Conservation (phyloP, 2,329 filamentous ascomycete species). For the Kalaharituber pfeilii region DNA sequence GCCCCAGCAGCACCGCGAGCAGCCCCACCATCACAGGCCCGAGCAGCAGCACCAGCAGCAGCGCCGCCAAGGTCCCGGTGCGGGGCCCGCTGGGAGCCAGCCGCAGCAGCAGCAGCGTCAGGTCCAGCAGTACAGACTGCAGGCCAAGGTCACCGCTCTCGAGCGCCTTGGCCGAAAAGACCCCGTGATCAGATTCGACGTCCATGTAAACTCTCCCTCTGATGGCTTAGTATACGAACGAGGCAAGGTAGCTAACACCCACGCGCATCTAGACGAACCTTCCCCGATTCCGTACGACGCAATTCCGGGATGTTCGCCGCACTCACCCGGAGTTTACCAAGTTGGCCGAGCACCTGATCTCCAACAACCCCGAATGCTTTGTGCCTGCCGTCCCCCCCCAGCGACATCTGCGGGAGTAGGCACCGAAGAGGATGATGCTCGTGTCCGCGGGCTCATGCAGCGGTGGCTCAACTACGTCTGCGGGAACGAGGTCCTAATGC, state of each 20-base stretch:
- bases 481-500: conserved; percentile 77
- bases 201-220: conserved; percentile 51
- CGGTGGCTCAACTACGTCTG: conserved; percentile 91
- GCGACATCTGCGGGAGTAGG: conserved; percentile 84
- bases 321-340: conserved; percentile 93
- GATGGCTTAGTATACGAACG: background rate
- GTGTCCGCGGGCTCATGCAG: conserved; percentile 79
- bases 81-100: conserved; percentile 29
- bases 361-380: conserved; percentile 88
- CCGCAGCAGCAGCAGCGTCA: conserved; percentile 30
- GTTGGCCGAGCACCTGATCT: conserved; percentile 88
- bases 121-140: conserved; percentile 62
- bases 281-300: conserved; percentile 92
- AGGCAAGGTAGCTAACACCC: conserved; percentile 9
- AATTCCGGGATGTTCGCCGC: conserved; percentile 91
- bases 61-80: conserved; percentile 20
- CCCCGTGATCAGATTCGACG: conserved; percentile 83
- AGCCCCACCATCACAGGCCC: conserved; percentile 25
- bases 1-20: conserved; percentile 6
- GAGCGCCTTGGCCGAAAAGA: conserved; percentile 93
- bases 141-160: conserved; percentile 84
- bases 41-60: conserved; percentile 26
- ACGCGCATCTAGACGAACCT: conserved; percentile 80
- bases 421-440: conserved; percentile 82
- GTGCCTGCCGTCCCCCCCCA: conserved; percentile 90